These are phyloP conservation scores for Calonectria pteridis DNA, from an alignment of 2,329 filamentous ascomycete genomes.

Conservation along the genomic window DNA sequence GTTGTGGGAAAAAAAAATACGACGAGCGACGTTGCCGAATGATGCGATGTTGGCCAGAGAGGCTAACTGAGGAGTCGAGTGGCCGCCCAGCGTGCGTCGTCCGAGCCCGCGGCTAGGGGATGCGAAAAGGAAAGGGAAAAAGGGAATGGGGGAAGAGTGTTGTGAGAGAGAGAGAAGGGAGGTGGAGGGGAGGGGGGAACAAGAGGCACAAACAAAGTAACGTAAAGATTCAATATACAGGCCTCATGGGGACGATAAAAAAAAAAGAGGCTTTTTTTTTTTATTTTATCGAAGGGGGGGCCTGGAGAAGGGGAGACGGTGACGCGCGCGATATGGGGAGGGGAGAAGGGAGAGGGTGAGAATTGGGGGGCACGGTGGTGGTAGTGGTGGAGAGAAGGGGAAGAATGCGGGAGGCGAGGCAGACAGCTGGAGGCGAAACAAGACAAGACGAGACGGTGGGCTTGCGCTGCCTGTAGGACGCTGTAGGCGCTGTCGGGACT, in stretches of 20 bases:
- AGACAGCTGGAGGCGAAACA: conserved; percentile 29
- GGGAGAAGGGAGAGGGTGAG: conserved; percentile 39
- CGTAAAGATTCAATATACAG: conserved; percentile 53
- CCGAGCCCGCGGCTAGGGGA: conserved; percentile 44
- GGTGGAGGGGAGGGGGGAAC: conserved; percentile 39
- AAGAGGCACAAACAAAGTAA: conserved; percentile 47
- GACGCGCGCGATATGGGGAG: conserved; percentile 40
- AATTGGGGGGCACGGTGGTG: conserved; percentile 36
- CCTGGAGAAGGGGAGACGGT: conserved; percentile 45
- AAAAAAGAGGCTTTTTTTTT: conserved; percentile 39
- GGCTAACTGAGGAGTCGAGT: conserved; percentile 39
- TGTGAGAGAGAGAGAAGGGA: conserved; percentile 17
- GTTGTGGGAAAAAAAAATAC: conserved; percentile 24
- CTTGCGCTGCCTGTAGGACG: conserved; percentile 11
- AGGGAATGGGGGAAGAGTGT: conserved; percentile 30
- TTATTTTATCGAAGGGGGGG: conserved; percentile 29
- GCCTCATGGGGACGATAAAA: conserved; percentile 49
- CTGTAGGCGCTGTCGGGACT: conserved; percentile 1
- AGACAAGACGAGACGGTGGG: conserved; percentile 23
- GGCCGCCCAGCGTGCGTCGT: conserved; percentile 46
- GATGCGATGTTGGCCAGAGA: conserved; percentile 41
- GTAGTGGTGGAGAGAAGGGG: conserved; percentile 32
- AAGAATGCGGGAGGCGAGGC: conserved; percentile 35
- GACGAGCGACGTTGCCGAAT: conserved; percentile 24
- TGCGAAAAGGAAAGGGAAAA: conserved; percentile 39